Conservation (phyloP, 164 flowering plant species). For the Vitis cinerea region DNA sequence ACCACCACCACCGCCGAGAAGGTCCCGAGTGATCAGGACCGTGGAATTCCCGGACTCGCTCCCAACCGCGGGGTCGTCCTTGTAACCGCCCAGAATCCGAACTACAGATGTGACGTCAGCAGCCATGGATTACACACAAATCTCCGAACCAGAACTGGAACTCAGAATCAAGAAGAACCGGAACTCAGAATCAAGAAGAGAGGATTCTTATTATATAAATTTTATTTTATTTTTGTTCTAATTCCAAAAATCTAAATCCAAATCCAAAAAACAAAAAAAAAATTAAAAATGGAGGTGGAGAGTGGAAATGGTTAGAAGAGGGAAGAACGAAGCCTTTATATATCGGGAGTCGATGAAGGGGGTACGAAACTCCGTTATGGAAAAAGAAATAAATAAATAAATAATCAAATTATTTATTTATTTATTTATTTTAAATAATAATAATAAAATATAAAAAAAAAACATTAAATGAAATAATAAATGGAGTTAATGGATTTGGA, state of each 20-base stretch:
- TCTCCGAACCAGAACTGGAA: too few relatives aligned
- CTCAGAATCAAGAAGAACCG: too few relatives aligned
- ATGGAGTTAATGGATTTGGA: background rate
- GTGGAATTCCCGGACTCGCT: constrained; percentile 19
- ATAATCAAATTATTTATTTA: constrained; percentile 6
- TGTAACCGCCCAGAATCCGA: constrained; percentile 35
- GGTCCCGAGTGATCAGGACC: constrained; percentile 58
- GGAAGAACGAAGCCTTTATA: too few relatives aligned
- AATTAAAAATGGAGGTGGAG: background rate
- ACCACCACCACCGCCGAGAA: constrained; percentile 43
- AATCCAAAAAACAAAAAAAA: too few relatives aligned
- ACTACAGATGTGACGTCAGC: constrained; percentile 61
- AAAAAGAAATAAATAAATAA: background rate
- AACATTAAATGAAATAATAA: background rate
- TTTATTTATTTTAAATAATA: background rate
- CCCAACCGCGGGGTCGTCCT: constrained; percentile 13
- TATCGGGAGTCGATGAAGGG: background rate
- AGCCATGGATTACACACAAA: constrained; percentile 38
- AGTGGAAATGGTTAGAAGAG: background rate
- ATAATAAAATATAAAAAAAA: background rate
- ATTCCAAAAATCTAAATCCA: too few relatives aligned
- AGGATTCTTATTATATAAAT: too few relatives aligned
- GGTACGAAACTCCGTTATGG: constrained; percentile 6
- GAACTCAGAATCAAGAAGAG: too few relatives aligned
- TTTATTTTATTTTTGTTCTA: too few relatives aligned